Evolutionary conservation across 352 stramenopile genomes (phyloP), one percentile per base, ranked within the genome.

Genomic region (Phytophthora sansomeana): DNA sequence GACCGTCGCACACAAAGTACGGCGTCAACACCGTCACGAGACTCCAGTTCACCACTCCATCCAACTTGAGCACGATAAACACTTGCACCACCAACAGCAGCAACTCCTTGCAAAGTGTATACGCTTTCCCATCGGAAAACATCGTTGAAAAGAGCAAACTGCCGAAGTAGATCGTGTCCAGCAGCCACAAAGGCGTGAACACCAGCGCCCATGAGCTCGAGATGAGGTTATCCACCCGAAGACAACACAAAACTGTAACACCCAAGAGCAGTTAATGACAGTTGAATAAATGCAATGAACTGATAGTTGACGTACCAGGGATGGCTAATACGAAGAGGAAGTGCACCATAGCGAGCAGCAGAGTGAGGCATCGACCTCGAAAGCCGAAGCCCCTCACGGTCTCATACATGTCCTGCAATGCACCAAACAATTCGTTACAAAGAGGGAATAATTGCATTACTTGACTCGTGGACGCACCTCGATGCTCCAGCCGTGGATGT

Each of bases 21-120:
- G 86, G 86, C 6, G 84, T 71, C 43, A 95, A 63, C 35, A 93
- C 78, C 28, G 77, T 62, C 36, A 71, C 46, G n/a, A 93, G 69
- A 33, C 59, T 81, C 84, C 83, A 92, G 39, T 62, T 50, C 6
- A 95, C 55, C 33, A 75, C 71, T 61, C 67, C 61, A 69, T 95
- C 86, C 44, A 93, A 63, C 47, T 89, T 90, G 77, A 93, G 80
- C n/a, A 76, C 81, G 26, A 92, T 64, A 30, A 92, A 90, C 50
- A 93, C 79, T 75, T 95, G 87, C 32, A 89, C 68, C 33, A 77
- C 67, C 47, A 93, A 59, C 19, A 93, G 76, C 39, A 92, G 65
- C 42, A 92, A 47, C 43, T 77, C 59, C 69, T 93, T 95, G 64
- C 86, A 72, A 21, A 72, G 66, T 0, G 30, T 26, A 44, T 71